Evolutionary conservation across 1,139 yeast species (phyloP), one percentile per base, ranked within the genome.

Genomic region (Yamadazyma buinensis): DNA sequence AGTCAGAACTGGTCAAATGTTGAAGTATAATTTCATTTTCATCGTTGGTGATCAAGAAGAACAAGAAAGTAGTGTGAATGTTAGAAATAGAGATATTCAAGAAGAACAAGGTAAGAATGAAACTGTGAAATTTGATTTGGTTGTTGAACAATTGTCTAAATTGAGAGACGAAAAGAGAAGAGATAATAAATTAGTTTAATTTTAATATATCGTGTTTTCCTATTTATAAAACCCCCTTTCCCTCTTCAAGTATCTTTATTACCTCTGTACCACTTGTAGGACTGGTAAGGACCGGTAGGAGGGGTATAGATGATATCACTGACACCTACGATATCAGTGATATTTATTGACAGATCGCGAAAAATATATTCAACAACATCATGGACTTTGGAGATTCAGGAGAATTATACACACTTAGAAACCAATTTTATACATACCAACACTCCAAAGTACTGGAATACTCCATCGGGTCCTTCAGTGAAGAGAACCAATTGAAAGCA

Each of bases 31-130:
- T 71, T 92, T 87, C 66, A 83, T 90, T 54, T 88, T 88, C 62
- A 85, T 88, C 60, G 97, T 92, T 49, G 98, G 98, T 62, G 96
- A 86, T 55, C 88, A 85, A 54, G 98, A 92, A 69, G 77, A 82
- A 69, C 67, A 66, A 44, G 77, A 80, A 51, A 68, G 76, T 44
- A 74, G 92, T 49, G 97, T 92, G 45, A 88, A 88, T 57, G 82
- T 90, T 46, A 84, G 97, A 75, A 84, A 86, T 68, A 83, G 97
- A 75, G 97, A 88, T 59, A 86, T 86, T 53, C 64, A 68, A 38
- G 71, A 63, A 48, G 90, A 84, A 57, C 95, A 87, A 69, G 87
- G 86, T 61, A 87, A 88, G 82, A 85, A 86, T 49, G 95, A 81
- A 37, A 84, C 87, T 52, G 77, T 85, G 40, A 61, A 75, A 35